Percentiles rank a stretch among this genome's conserved stretches.
These are phyloP conservation scores for Pseudogymnoascus sp. DNA, from an alignment of 2,329 filamentous ascomycete species.

Conservation along the genomic window DNA sequence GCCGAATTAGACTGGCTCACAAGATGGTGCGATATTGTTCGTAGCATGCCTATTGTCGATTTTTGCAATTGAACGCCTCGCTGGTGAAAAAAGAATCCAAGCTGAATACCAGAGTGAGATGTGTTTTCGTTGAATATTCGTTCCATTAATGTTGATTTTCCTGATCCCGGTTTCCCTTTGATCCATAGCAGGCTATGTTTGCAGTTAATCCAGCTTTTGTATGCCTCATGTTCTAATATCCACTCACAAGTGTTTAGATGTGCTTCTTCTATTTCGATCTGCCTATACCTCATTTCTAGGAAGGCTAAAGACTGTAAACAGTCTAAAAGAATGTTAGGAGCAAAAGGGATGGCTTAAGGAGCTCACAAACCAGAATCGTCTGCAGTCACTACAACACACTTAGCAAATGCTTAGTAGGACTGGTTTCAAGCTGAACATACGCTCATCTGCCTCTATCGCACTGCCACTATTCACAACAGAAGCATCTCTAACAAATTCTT, in stretches of 20 bases:
- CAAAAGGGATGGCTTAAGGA: not conserved
- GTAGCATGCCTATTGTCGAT: conserved; percentile 29
- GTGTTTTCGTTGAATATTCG: conserved; percentile 18
- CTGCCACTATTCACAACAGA: not conserved
- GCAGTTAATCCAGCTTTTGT: conserved; percentile 19
- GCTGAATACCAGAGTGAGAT: conserved; percentile 15
- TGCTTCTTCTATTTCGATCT: conserved; percentile 21
- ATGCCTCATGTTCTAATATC: conserved; percentile 25
- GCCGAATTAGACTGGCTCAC: conserved; percentile 8
- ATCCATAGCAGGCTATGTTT: conserved; percentile 31
- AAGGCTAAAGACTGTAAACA: conserved; percentile 30
- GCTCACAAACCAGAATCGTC: not conserved
- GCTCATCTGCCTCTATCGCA: not conserved
- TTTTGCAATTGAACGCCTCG: conserved; percentile 29
- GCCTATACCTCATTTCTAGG: conserved; percentile 24
- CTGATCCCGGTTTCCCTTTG: conserved; percentile 34
- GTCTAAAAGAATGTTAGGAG: conserved; percentile 11
- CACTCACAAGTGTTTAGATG: conserved; percentile 28
- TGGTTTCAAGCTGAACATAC: not conserved
- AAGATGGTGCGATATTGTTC: conserved; percentile 30
- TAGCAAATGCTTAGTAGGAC: not conserved
- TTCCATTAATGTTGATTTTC: conserved; percentile 34
- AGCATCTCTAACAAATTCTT: not conserved
- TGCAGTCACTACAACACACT: not conserved
- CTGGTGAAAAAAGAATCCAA: conserved; percentile 33